Evolutionary conservation across 2,329 filamentous ascomycete species (phyloP), one percentile per base, ranked within the genome.

Genomic region (Trichophyton simii): DNA sequence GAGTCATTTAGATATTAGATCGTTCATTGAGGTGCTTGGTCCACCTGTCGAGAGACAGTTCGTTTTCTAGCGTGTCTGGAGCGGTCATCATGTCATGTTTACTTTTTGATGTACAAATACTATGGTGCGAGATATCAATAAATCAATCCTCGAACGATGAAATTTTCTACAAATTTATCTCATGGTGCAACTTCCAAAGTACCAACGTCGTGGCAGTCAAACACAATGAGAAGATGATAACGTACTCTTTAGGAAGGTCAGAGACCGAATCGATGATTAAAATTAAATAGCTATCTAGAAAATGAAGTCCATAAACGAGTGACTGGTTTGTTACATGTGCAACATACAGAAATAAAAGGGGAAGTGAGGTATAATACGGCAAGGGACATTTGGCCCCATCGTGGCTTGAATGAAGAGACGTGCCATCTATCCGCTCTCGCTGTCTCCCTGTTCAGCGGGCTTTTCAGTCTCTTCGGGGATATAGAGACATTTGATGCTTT

Each of bases 401-500:
- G 13, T 9, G 15, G 7, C 13, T 25, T 25, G 44, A 11, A 48
- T 3, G n/a, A 50, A 28, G 13, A 22, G 8, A 15, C 22, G 3
- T 5, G 20, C 22, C 20, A 2, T 28, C 50, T 55, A 55, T 28
- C 20, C 50, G 34, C 28, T 55, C 31, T 55, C 50, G 5, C 31
- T 28, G 5, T 36, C 50, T 5, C 1, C 31, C 13, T 55, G 15
- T 13, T 55, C 50, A 13, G 50, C 8, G 8, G 50, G 18, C 28
- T 34, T 11, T 28, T 55, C 50, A 18, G 15, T 1, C 11, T 55
- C 11, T 4, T 55, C 50, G 34, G 25, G 25, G 15, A 55, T 36
- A 9, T 55, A 55, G 13, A 55, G 50, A 9, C 50, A 55, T 36
- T 55, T 55, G 50, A 55, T 55, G 28, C 50, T 55, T 28, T 55